Evolutionary conservation across 495 filamentous ascomycete species (phyloP), one percentile per base, ranked within the genome.

Genomic region (Podospora appendiculata): DNA sequence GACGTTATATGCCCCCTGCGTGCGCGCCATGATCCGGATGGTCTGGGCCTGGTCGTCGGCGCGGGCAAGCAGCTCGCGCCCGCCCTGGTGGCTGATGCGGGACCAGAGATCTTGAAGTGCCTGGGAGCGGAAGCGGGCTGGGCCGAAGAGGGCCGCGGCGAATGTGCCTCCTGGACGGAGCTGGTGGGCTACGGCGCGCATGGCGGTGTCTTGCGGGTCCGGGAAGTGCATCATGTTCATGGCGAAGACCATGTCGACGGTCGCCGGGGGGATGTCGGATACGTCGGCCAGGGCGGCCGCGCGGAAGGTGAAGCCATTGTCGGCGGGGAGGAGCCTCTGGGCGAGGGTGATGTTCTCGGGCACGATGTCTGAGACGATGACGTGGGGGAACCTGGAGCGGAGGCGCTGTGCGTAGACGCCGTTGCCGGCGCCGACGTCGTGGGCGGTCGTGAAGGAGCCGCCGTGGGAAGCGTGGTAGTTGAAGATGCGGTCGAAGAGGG

Each of bases 391-490:
- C 32, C 16, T 25, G 10, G 25, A 10, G 46, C 46, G 46, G 8
- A 48, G 46, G 32, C 18, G 32, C 7, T 9, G 10, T 12, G 46
- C 33, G 46, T 48, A 48, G 32, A 32, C 32, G 8, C 46, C 46
- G 46, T 48, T 48, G 32, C 46, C 46, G 25, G 46, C 46, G 32
- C 46, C 46, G 33, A 33, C 46, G 46, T 48, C 46, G 46, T 48
- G 46, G 33, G 17, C 46, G 25, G 46, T 48, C 32, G 7, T 32
- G 16, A 25, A 33, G 46, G 32, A 12, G 25, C 18, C 32, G 3
- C 18, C 18, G 12, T 48, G 13, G 32, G 46, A 35, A 7, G 8
- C 13, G 46, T 48, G 46, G 33, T 48, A 48, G 46, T 7, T 12
- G 33, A 48, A 38, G 46, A 48, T 48, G 33, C 46, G 46, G 13